Conservation (phyloP, 768 basidiomycete species). For the Glaciozyma antarctica region DNA sequence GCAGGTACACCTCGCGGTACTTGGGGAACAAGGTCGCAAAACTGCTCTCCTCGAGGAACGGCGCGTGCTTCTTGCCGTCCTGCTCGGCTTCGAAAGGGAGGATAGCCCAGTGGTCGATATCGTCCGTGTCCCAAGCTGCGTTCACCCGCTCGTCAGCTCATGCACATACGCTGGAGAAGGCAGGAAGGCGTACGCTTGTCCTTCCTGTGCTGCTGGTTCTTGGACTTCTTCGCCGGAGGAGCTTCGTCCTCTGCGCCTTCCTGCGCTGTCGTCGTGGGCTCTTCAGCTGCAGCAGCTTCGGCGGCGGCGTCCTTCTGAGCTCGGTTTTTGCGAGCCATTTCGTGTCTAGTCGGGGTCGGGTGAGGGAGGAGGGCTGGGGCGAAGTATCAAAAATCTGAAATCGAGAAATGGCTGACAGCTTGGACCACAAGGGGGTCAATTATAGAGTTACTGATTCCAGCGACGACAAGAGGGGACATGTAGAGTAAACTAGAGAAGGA, state of each 20-base stretch:
- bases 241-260: slow-evolving; percentile 49
- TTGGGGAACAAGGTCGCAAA: slow-evolving; percentile 98
- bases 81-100: slow-evolving; percentile 56
- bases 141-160: background rate
- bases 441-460: no score
- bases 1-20: slow-evolving; percentile 91
- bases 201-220: slow-evolving; percentile 83
- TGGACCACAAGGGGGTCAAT: no score
- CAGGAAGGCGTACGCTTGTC: slow-evolving; percentile 67
- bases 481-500: no score
- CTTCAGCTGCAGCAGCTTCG: slow-evolving; percentile 3
- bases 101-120: slow-evolving; percentile 78
- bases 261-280: slow-evolving; percentile 11
- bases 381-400: background rate
- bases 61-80: slow-evolving; percentile 66
- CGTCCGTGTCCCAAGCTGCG: slow-evolving; percentile 96
- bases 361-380: background rate
- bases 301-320: slow-evolving; percentile 21
- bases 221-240: slow-evolving; percentile 38
- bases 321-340: slow-evolving; percentile 30
- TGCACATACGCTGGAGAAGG: no score
- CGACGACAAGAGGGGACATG: no score
- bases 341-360: background rate
- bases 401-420: background rate
- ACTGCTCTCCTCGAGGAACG: slow-evolving; percentile 90